Evolutionary conservation across 2,329 filamentous ascomycete genomes (phyloP), one percentile per base, ranked within the genome.

Genomic region (Verruconis gallopava): DNA sequence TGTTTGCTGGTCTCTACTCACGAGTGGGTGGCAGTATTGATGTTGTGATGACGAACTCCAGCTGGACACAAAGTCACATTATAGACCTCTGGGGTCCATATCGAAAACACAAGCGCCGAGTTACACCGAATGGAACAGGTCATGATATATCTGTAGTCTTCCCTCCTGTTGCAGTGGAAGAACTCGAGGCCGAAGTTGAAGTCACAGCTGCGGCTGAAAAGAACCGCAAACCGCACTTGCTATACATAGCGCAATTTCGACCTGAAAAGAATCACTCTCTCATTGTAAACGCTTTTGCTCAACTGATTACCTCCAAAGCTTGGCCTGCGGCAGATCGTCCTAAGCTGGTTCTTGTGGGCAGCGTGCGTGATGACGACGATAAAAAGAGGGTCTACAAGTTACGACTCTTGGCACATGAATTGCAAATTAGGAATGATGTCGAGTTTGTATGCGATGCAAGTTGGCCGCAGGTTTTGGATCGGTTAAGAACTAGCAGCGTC

Each of bases 221-320:
- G 51, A 64, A 66, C 39, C 77, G 91, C 25, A 72, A 85, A 48
- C 78, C 77, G 33, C 73, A 77, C 32, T 64, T 98, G 12, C 69
- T 98, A 14, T 98, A 94, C 64, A 94, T 98, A 52, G 91, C 89
- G 2, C 91, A 98, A 59, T 98, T 98, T 60, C 81, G 91, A 0
- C 89, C 91, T 0, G 91, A 98, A 61, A 98, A 98, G 69, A 94
- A 95, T 59, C 91, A 98, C 63, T 70, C 79, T 28, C 73, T 94
- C 18, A 81, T 98, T 42, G 66, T 98, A 33, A 75, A 83, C 51
- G 78, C 91, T 0, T 98, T 95, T 55, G 76, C 85, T 21, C 66
- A 77, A 41, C 89, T 93, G 54, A 11, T 38, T 6, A 9, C 11
- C 18, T 25, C 37, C 9, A 11, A 9, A 9, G 11, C 33, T 9